Base-by-base conservation (phyloP, 169 alveolate species). In the Plasmodium cynomolgi region DNA sequence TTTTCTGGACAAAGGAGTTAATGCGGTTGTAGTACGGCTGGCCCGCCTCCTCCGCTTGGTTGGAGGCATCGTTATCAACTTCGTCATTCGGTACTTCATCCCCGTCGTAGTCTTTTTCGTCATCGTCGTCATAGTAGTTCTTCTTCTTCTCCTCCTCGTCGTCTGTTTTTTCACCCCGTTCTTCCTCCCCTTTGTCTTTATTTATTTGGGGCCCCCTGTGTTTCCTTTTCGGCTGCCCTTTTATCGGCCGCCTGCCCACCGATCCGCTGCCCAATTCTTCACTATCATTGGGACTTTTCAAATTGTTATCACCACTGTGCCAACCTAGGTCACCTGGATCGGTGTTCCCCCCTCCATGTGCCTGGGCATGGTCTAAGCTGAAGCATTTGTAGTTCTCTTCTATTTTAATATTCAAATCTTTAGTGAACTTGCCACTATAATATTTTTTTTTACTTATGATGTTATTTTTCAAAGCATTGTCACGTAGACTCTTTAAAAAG, bases 401-500 rank as follows among this genome's bases (percentile, higher is more conserved):
- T 33, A 84, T 84, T 33, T 84, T 84, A 72, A 84, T 84, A 44
- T 84, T 84, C 56, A 84, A 17, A 26, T 84, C 92, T 84, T 84
- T 74, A n/a, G 84, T 23, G 39, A 20, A 71, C 26, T 58, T 83
- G 29, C 73, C 58, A 58, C 80, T 83, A 58, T 56, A 83, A 83
- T 83, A 83, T 11, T 58, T 68, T 83, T 83, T 83, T 58, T 84
- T 84, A 23, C 71, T 39, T 17, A 31, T 77, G 44, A 39, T 86
- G 39, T 75, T 74, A 31, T 37, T 37, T 20, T 75, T 75, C 33
- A 54, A 50, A 50, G 85, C 50, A 74, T 54, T 88, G 34, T 88
- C 74, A 88, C 47, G 82, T 88, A 88, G 33, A 47, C 94, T 88
- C 54, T 88, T 88, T 41, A 88, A 80, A 88, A 88, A 88, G 41